Base-by-base conservation (phyloP, 768 basidiomycete genomes). In the Mycena leptocephala region DNA sequence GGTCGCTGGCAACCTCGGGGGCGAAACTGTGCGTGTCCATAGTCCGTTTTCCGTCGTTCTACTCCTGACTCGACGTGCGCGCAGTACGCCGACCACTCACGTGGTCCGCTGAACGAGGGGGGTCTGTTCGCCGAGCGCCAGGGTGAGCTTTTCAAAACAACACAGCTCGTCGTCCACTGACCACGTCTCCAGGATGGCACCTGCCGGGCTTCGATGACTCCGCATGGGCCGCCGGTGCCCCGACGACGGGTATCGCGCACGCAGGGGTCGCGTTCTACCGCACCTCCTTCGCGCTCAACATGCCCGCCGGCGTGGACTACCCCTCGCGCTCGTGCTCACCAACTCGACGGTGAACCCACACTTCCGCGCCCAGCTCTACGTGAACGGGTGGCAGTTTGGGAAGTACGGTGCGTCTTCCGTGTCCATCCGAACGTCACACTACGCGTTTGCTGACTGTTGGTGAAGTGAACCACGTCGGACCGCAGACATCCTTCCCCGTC, bases 21-120 rank as follows among this genome's bases (percentile, higher is more conserved):
- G 90, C 30, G 88, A 90, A 81, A 76, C 73, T 67, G 90, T 89
- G 62, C 71, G 86, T 67, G 35, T 61, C 35, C 2, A 6, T 5
- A 70, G 11, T 58, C 33, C 53, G 22, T 37, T 53, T 39, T n/a
- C 22, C 35, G 14, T 35, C 28, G 3, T n/a, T 28, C 58, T 39
- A 61, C 26, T 33, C 30, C n/a, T 32, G 20, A 22, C 53, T 74
- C 24, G 18, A n/a, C 20, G 35, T 6, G 35, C 28, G 35, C 20
- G 18, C 69, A 90, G 88, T 90, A 89, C 76, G 81, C 82, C 35
- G 92, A 93, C 79, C 85, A 72, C 26, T 83, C 84, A 28, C 88
- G 92, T 22, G 92, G 92, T 7, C 86, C 90, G n/a, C 82, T 91
- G 70, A 92, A 93, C 75, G 91, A 92, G 80, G 92, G 92, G 11